Evolutionary conservation across 2,329 filamentous ascomycete species (phyloP).

Genomic region (Pseudofabraea citricarpa): DNA sequence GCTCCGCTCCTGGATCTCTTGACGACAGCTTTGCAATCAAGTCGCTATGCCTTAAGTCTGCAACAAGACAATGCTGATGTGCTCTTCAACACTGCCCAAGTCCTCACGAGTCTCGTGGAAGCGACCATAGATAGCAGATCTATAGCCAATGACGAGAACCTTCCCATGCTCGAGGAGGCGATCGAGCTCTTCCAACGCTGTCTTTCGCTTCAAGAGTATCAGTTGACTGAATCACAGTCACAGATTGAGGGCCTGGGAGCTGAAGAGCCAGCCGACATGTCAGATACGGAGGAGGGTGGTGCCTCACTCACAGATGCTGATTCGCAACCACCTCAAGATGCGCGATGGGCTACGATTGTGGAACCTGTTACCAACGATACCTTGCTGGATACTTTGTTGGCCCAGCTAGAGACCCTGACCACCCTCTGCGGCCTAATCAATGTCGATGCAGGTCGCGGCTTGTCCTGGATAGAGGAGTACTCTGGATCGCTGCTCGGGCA

Average conservation of each 20-base stretch:
- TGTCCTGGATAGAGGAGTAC: slow-evolving; percentile 55
- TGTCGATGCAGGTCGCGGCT: slow-evolving; percentile 31
- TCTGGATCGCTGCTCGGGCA: slow-evolving; percentile 46
- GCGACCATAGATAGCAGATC: slow-evolving; percentile 40
- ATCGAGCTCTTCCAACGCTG: slow-evolving; percentile 55
- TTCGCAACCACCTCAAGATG: slow-evolving; percentile 30
- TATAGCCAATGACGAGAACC: slow-evolving; percentile 37
- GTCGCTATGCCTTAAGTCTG: slow-evolving; percentile 54
- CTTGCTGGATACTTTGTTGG: slow-evolving; percentile 63
- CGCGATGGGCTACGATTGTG: slow-evolving; percentile 63
- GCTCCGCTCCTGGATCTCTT: slow-evolving; percentile 49
- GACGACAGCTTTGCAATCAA: slow-evolving; percentile 56
- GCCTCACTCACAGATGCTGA: slow-evolving; percentile 8
- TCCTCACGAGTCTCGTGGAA: slow-evolving; percentile 63
- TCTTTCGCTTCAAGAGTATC: slow-evolving; percentile 45
- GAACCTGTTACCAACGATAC: slow-evolving; percentile 60
- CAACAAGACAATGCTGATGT: slow-evolving; percentile 61
- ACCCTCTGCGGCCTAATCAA: slow-evolving; percentile 44
- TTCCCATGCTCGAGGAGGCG: slow-evolving; percentile 51
- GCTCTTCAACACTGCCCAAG: slow-evolving; percentile 68
- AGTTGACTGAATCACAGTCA: slow-evolving; percentile 37
- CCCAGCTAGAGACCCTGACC: slow-evolving; percentile 53
- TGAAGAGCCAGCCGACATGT: slow-evolving; percentile 11
- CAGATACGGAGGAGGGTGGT: slow-evolving; percentile 34
- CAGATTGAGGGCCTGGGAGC: slow-evolving; percentile 24